Evolutionary conservation across 352 stramenopile species (phyloP), one percentile per base, ranked within the genome.

Genomic region (Phytophthora citricola): DNA sequence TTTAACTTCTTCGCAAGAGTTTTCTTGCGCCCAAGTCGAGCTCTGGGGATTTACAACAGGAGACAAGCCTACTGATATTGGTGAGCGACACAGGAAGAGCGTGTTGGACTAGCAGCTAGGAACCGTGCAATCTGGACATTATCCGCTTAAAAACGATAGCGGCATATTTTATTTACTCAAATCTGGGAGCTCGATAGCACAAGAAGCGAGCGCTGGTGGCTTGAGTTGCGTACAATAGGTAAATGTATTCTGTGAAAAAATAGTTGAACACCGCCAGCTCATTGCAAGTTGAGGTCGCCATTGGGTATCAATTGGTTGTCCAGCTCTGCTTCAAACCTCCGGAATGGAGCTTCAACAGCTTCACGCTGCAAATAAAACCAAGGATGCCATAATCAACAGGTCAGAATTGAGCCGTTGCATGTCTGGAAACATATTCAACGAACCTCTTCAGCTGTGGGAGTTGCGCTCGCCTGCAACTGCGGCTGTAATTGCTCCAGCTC

Each of bases 21-120:
- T 97, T 75, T 71, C 74, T 45, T 91, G 76, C 48, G 70, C 94
- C 10, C 76, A 93, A 54, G 78, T 97, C 17, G 90, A 97, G 58
- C 55, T 97, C 6, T 97, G 90, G 88, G 86, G 85, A 5, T 97
- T 96, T 64, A 92, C 83, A 26, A 81, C 73, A 10, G 74, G 76
- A 40, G 83, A 92, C 53, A 88, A 84, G 54, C 70, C 74, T 5
- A 58, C 68, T 32, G 53, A 50, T 11, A 44, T 78, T 12, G 48
- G 56, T 32, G 76, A 81, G 20, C 62, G 65, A 47, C 77, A 79
- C 50, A 78, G 76, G 58, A 91, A 84, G 70, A 92, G 83, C 58
- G 83, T 92, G 2, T 70, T 93, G 43, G 85, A 90, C 50, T 93
- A 83, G 58, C 22, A 69, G 48, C 22, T 60, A 67, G n/a, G 32